A percentile compares a stretch with the other conserved stretches of the same genome.
phyloP scores from a whole-genome alignment of 1,139 yeast species.

The Williopsis jadinii region DNA sequence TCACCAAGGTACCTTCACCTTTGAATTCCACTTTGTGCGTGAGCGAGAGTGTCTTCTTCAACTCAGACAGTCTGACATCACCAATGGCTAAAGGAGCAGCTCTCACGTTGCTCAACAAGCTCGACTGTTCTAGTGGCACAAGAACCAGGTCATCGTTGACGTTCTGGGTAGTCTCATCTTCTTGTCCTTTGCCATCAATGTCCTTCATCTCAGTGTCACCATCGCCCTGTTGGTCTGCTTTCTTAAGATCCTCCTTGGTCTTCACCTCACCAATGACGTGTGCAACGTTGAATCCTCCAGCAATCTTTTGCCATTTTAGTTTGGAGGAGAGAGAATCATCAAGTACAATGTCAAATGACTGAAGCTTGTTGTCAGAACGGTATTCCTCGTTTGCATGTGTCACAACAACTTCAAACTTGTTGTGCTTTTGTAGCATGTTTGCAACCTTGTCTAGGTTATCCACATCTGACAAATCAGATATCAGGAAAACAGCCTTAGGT shows the following conservation, averaged over 20 bases:
- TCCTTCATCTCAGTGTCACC: constrained; percentile 16
- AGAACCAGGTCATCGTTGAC: constrained; percentile 16
- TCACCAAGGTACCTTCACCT: constrained; percentile 88
- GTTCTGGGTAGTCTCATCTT: constrained; percentile 1
- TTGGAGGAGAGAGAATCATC: constrained; percentile 58
- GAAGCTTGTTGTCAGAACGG: constrained; percentile 52
- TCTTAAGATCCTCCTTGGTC: constrained; percentile 29
- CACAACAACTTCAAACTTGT: constrained; percentile 25
- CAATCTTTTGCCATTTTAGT: constrained; percentile 78
- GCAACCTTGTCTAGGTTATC: constrained; percentile 19
- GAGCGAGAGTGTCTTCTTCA: constrained; percentile 48
- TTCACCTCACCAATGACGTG: constrained; percentile 72
- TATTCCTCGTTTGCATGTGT: constrained; percentile 37
- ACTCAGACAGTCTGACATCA: constrained; percentile 76
- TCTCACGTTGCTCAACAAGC: constrained; percentile 17
- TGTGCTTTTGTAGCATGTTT: constrained; percentile 23
- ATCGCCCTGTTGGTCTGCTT: constrained; percentile 10
- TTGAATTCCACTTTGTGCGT: constrained; percentile 74
- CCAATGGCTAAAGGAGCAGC: constrained; percentile 63
- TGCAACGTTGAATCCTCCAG: constrained; percentile 77
- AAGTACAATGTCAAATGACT: constrained; percentile 65
- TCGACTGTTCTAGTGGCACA: constrained; percentile 16
- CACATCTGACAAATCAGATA: constrained; percentile 38
- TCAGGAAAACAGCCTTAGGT: constrained; percentile 65
- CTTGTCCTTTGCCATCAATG: background rate